A percentile compares a stretch with the other conserved stretches of the same genome.
Conservation (phyloP, 208 protist genomes). For the Trypanosoma melophagium region DNA sequence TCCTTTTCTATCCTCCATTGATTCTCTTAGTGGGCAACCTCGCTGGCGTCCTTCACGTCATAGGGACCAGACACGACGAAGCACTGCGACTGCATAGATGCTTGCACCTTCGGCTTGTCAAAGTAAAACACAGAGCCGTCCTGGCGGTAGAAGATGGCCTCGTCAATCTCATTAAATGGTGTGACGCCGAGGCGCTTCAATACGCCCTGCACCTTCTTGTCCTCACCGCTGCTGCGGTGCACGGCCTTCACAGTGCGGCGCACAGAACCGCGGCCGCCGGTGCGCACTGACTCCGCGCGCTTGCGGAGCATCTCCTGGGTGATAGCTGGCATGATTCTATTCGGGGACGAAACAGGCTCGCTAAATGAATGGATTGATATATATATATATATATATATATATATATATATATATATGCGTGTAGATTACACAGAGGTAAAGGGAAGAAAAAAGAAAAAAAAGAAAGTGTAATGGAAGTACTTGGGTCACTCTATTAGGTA, state of each 20-base stretch:
- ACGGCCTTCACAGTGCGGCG: slow-evolving; percentile 78
- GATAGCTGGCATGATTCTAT: slow-evolving; percentile 64
- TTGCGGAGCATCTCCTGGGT: slow-evolving; percentile 83
- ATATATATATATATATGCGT: background rate
- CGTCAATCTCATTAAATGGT: slow-evolving; percentile 95
- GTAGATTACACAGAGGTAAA: background rate
- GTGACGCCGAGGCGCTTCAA: slow-evolving; percentile 94
- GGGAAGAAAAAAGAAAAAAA: background rate
- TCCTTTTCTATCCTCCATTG: background rate
- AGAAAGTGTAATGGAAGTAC: too few relatives aligned
- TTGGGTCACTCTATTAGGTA: too few relatives aligned
- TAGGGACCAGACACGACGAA: slow-evolving; percentile 95
- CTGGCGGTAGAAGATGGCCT: slow-evolving; percentile 97
- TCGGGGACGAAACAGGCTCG: slow-evolving; percentile 24
- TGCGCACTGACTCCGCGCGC: slow-evolving; percentile 91
- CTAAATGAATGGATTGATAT: background rate
- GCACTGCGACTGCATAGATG: slow-evolving; percentile 95
- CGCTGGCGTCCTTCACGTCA: slow-evolving; percentile 71
- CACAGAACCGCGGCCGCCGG: slow-evolving; percentile 96
- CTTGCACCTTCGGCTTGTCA: slow-evolving; percentile 96
- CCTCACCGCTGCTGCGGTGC: slow-evolving; percentile 84
- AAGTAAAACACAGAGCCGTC: slow-evolving; percentile 96
- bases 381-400: background rate
- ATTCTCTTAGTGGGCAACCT: slow-evolving; percentile 57
- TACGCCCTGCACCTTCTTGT: slow-evolving; percentile 94